A percentile compares a stretch with the other conserved stretches of the same genome.
Evolutionary conservation across 768 basidiomycete genomes (phyloP).

Genomic region (Hygrophorus pudorinus): DNA sequence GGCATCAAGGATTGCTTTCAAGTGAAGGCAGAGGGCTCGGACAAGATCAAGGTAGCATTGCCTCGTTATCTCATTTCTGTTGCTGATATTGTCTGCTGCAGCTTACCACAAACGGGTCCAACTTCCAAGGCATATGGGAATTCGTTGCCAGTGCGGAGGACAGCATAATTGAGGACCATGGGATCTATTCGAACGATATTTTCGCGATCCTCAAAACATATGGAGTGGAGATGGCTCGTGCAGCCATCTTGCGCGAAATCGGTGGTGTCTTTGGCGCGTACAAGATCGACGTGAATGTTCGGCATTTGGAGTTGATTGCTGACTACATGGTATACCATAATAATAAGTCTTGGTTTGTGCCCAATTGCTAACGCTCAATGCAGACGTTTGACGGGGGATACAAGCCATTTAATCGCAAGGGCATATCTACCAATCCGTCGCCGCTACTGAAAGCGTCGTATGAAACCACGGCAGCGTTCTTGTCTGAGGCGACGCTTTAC

Average conservation of each 20-base stretch:
- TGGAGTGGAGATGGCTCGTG: constrained; percentile 94
- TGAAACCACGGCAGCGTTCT: constrained; percentile 89
- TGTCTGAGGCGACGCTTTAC: constrained; percentile 88
- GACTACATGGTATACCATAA: constrained; percentile 86
- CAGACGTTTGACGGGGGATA: constrained; percentile 98
- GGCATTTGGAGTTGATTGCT: constrained; percentile 94
- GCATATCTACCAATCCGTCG: constrained; percentile 88
- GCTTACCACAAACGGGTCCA: constrained; percentile 90
- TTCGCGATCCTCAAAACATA: constrained; percentile 86
- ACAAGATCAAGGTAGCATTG: constrained; percentile 39
- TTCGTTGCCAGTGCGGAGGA: constrained; percentile 45
- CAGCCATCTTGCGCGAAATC: constrained; percentile 86
- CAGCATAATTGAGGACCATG: constrained; percentile 63
- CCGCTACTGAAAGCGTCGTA: constrained; percentile 95
- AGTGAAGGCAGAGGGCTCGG: constrained; percentile 47
- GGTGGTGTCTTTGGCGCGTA: constrained; percentile 88
- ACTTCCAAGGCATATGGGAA: constrained; percentile 83
- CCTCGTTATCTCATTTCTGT: background rate
- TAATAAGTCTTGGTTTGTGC: background rate
- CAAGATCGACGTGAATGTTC: constrained; percentile 88
- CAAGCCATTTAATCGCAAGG: constrained; percentile 96
- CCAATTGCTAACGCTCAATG: constrained; percentile 3
- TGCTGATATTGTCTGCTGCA: constrained; percentile 16
- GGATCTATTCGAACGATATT: constrained; percentile 91
- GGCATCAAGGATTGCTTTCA: constrained; percentile 85